These are phyloP conservation scores for Globisporangium viniferum DNA, from an alignment of 352 stramenopile genomes.

Conservation along the genomic window DNA sequence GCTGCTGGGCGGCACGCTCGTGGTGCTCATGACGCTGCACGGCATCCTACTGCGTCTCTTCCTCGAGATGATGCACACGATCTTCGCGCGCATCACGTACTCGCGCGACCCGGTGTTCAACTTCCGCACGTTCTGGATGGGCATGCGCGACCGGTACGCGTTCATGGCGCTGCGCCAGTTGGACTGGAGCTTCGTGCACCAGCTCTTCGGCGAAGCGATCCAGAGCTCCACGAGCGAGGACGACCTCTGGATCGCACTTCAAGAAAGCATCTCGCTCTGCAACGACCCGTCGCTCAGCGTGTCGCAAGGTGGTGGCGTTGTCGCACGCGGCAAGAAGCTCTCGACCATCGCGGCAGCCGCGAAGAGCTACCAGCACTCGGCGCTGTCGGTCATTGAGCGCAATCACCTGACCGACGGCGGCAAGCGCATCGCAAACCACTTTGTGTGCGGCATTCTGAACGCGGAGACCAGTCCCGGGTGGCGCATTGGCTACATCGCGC, in stretches of 20 bases:
- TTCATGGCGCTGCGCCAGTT: constrained; percentile 42
- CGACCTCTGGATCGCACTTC: constrained; percentile 75
- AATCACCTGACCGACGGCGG: constrained; percentile 58
- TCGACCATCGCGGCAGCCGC: constrained; percentile 20
- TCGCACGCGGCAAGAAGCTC: constrained; percentile 29
- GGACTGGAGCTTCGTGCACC: constrained; percentile 69
- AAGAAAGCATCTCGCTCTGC: constrained; percentile 69
- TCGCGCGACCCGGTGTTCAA: constrained; percentile 61
- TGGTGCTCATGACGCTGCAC: constrained; percentile 76
- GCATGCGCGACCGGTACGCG: constrained; percentile 69
- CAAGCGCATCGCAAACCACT: constrained; percentile 55
- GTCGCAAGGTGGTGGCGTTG: constrained; percentile 22
- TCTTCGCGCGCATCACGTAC: constrained; percentile 71
- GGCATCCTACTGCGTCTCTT: constrained; percentile 67
- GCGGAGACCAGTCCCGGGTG: constrained; percentile 69
- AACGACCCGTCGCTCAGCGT: constrained; percentile 64
- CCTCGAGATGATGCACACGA: constrained; percentile 55
- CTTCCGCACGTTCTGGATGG: constrained; percentile 71
- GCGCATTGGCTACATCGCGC: constrained; percentile 72
- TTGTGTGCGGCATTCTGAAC: constrained; percentile 71
- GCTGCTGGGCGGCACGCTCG: constrained; percentile 63
- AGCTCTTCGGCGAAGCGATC: constrained; percentile 70
- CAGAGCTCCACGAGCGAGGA: constrained; percentile 61
- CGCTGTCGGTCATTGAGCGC: constrained; percentile 45
- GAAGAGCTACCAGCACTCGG: constrained; percentile 31